Conservation (phyloP, 352 stramenopile species). For the Globisporangium cederbergense region DNA sequence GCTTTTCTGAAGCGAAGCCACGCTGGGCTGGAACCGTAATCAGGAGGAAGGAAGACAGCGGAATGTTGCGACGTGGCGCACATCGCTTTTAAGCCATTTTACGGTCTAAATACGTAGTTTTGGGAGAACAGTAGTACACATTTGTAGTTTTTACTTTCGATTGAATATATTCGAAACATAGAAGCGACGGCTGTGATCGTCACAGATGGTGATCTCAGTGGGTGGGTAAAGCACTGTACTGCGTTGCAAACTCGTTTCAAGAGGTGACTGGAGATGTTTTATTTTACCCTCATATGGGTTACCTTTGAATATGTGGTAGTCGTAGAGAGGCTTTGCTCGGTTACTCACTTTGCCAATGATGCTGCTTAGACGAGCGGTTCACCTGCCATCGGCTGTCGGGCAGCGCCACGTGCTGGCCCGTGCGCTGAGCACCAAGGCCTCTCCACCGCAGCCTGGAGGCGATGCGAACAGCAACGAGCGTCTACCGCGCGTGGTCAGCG, state of each 20-base stretch:
- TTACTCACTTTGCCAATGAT: neutral
- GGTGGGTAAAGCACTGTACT: neutral
- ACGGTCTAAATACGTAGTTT: neutral
- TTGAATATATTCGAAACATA: neutral
- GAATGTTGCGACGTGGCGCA: neutral
- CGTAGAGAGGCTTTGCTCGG: neutral
- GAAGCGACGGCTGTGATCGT: neutral
- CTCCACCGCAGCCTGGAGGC: neutral
- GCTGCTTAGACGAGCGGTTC: neutral
- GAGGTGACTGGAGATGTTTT: neutral
- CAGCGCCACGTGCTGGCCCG: neutral
- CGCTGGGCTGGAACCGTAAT: neutral
- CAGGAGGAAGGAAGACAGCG: neutral
- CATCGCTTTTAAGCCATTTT: neutral
- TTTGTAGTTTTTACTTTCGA: neutral
- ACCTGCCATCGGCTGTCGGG: neutral
- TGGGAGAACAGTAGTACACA: neutral
- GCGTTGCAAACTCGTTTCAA: neutral
- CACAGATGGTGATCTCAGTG: neutral
- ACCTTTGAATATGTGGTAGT: neutral
- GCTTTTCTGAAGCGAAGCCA: conserved; percentile 2
- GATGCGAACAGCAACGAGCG: neutral
- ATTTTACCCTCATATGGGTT: neutral
- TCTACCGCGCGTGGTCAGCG: conserved; percentile 43
- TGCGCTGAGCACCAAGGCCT: neutral